phyloP scores from a whole-genome alignment of 1,139 yeast species.

The Geotrichum klebahnii region DNA sequence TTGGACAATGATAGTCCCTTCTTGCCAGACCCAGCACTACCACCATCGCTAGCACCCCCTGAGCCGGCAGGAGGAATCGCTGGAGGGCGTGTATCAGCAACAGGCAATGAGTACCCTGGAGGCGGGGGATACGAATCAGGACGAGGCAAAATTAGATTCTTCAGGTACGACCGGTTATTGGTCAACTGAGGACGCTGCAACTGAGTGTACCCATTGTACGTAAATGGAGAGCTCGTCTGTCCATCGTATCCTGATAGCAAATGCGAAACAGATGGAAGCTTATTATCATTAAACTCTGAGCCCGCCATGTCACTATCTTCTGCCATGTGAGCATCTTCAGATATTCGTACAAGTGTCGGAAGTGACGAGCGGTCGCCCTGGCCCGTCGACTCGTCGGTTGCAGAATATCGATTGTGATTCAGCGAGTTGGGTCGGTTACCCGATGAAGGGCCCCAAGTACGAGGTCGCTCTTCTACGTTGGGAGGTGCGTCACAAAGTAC shows the following conservation, averaged over 20 bases:
- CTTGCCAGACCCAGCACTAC: too few relatives aligned
- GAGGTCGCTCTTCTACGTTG: constrained; percentile 32
- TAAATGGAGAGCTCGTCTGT: not conserved
- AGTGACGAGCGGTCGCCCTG: constrained; percentile 29
- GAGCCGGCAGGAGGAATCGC: constrained; percentile 27
- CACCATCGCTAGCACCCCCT: not conserved
- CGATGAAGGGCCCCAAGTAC: constrained; percentile 36
- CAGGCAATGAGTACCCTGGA: constrained; percentile 25
- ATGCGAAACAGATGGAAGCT: constrained; percentile 17
- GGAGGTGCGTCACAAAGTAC: constrained; percentile 28
- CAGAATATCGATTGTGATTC: constrained; percentile 24
- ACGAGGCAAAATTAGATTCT: constrained; percentile 18
- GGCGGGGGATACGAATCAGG: constrained; percentile 32
- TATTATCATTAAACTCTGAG: constrained; percentile 3
- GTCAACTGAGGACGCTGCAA: not conserved
- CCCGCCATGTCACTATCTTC: constrained; percentile 10
- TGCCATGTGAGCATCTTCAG: constrained; percentile 35
- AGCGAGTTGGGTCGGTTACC: constrained; percentile 13
- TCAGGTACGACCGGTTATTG: constrained; percentile 3
- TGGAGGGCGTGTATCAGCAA: constrained; percentile 32
- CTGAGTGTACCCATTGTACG: not conserved
- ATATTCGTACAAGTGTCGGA: constrained; percentile 30
- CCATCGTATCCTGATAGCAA: constrained; percentile 10
- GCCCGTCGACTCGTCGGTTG: constrained; percentile 29
- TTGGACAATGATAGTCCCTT: too few relatives aligned